Base-by-base conservation (phyloP, 2,329 filamentous ascomycete species). In the Aureobasidium sp. region DNA sequence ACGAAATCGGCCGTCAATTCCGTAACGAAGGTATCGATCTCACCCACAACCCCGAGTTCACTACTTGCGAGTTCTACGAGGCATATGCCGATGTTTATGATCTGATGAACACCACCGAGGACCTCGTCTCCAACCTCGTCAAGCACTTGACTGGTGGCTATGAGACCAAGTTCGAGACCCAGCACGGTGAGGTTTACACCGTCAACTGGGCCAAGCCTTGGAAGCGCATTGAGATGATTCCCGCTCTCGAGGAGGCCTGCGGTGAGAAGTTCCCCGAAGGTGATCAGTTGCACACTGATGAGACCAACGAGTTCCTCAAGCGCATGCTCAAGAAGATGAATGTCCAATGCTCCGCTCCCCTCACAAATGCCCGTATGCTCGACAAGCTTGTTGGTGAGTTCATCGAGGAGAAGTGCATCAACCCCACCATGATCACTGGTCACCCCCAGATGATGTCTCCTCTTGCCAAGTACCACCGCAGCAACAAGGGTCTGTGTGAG, bases 31-130 rank as follows among this genome's bases (percentile, higher is more conserved):
- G 89, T 63, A 88, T 91, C 66, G 91, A 96, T 74, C 80, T 94
- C 55, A 99, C 94, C 8, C 94, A 99, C 81, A 99, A 97, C 80
- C 94, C 90, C 42, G 94, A 99, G 74, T 99, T 99, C 80, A 99
- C 94, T 47, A 96, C 91, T 30, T 90, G 91, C 75, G 94, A 99
- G 76, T 97, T 97, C 78, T 99, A 99, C 78, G 87, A 89, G 84
- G 93, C 94, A 3, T 97, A 75, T 61, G 75, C 78, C 41, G 91
- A 96, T 75, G 85, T 96, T 68, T 89, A 95, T 75, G 94, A 97
- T 72, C 80, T 97, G 63, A 91, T 96, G 88, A 79, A 89, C 63
- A 83, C 91, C 71, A 97, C 94, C 1, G 94, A 99, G 76, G 92
- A 97, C 72, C 87, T 99, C 34, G 88, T 99, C 50, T 92, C 90